These are phyloP conservation scores for Cicer yamashitae DNA, from an alignment of 306 rosid genomes.

Conservation along the genomic window DNA sequence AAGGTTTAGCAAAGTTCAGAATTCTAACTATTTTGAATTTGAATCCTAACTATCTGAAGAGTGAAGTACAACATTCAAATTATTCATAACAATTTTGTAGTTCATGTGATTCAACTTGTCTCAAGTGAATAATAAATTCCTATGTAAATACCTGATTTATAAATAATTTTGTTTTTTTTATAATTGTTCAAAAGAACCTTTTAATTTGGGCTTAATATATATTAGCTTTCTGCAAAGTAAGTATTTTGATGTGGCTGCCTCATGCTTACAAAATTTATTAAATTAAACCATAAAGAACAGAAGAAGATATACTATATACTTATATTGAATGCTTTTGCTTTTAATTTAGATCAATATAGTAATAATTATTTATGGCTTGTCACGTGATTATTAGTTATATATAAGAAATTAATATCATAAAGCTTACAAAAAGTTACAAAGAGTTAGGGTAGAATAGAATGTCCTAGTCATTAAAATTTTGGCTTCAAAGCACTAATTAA, in stretches of 20 bases:
- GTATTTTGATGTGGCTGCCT: background rate
- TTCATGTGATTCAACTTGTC: no score
- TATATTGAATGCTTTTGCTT: background rate
- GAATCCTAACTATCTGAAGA: no score
- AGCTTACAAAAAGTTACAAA: background rate
- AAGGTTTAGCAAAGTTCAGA: no score
- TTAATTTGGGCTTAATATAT: background rate
- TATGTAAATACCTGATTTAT: no score
- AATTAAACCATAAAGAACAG: background rate
- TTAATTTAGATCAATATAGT: background rate
- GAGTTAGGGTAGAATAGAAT: constrained; percentile 3
- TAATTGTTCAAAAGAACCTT: no score
- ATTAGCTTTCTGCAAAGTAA: background rate
- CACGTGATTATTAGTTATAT: constrained; percentile 28
- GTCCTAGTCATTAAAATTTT: constrained; percentile 7
- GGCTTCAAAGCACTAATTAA: background rate
- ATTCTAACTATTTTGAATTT: no score
- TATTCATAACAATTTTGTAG: no score
- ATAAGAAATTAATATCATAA: background rate
- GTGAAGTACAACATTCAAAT: no score
- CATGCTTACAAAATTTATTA: background rate
- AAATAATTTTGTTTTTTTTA: no score
- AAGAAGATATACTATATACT: background rate
- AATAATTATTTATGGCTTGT: constrained; percentile 6
- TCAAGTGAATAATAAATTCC: no score